phyloP scores from a whole-genome alignment of 768 basidiomycete genomes.

The Tylopilus balloui region DNA sequence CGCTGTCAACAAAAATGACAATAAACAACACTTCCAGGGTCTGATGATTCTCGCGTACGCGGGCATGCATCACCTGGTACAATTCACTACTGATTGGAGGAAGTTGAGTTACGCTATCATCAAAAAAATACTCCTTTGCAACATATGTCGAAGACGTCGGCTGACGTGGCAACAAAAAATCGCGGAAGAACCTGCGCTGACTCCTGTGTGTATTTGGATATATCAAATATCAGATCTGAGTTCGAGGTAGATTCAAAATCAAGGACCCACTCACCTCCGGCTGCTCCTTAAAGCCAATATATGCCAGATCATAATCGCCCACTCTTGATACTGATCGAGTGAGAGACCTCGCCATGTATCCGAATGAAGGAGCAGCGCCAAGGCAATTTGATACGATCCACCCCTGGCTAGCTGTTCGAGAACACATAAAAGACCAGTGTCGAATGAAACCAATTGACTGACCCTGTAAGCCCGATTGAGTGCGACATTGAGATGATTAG shows the following conservation, averaged over 20 bases:
- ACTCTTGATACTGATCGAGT: constrained; percentile 60
- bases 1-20: constrained; percentile 40
- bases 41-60: constrained; percentile 31
- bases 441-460: constrained; percentile 9
- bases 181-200: constrained; percentile 60
- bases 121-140: constrained; percentile 54
- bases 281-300: constrained; percentile 63
- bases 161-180: constrained; percentile 56
- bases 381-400: constrained; percentile 59
- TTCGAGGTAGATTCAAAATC: constrained; percentile 1
- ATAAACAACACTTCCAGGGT: constrained; percentile 1
- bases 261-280: constrained; percentile 50
- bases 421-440: constrained; percentile 1
- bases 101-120: constrained; percentile 30
- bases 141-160: constrained; percentile 51
- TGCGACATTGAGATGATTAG: constrained; percentile 54
- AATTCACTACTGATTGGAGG: constrained; percentile 41
- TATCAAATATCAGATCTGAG: constrained; percentile 12
- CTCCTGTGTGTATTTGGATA: constrained; percentile 35
- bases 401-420: constrained; percentile 57
- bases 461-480: constrained; percentile 72
- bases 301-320: constrained; percentile 79
- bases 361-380: constrained; percentile 62
- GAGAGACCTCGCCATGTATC: constrained; percentile 65
- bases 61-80: constrained; percentile 39